Conservation (phyloP, 768 basidiomycete species). For the Cystobasidium tubakii region DNA sequence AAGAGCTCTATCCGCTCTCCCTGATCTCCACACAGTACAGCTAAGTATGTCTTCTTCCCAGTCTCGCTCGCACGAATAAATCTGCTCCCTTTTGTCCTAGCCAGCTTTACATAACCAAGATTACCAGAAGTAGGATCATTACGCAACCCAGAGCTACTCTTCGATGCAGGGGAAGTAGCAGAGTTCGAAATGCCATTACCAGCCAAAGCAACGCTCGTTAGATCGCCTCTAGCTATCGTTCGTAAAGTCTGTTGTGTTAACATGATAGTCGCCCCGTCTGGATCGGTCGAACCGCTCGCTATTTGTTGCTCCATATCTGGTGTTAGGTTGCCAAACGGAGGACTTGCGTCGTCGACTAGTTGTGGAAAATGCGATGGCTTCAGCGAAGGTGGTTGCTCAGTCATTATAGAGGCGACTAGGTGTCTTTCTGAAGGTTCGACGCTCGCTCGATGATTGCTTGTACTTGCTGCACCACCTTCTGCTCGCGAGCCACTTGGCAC, state of each 20-base stretch:
- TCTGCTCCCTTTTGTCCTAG: constrained; percentile 78
- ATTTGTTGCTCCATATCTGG: neutral
- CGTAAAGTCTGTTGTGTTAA: constrained; percentile 1
- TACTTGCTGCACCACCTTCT: neutral
- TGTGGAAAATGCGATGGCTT: neutral
- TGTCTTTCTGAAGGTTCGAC: neutral
- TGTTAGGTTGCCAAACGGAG: constrained; percentile 23
- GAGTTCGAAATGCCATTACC: neutral
- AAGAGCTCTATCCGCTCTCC: constrained; percentile 91
- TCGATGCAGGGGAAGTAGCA: neutral
- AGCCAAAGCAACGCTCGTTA: constrained; percentile 2
- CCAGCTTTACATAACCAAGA: constrained; percentile 84
- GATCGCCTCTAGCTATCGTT: neutral
- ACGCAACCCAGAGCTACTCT: neutral
- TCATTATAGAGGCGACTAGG: neutral
- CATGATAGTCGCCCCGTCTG: constrained; percentile 32
- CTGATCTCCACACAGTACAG: constrained; percentile 83
- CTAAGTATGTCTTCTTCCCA: constrained; percentile 85
- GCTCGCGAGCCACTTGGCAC: neutral
- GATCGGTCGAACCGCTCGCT: neutral
- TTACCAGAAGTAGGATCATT: constrained; percentile 54
- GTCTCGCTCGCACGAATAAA: constrained; percentile 84
- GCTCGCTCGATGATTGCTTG: neutral
- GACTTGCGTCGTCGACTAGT: constrained; percentile 3
- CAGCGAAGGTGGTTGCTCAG: neutral